A percentile compares a stretch with the other conserved stretches of the same genome.
Conservation (phyloP, 2,329 filamentous ascomycete species). For the Trichoderma pleuroti region DNA sequence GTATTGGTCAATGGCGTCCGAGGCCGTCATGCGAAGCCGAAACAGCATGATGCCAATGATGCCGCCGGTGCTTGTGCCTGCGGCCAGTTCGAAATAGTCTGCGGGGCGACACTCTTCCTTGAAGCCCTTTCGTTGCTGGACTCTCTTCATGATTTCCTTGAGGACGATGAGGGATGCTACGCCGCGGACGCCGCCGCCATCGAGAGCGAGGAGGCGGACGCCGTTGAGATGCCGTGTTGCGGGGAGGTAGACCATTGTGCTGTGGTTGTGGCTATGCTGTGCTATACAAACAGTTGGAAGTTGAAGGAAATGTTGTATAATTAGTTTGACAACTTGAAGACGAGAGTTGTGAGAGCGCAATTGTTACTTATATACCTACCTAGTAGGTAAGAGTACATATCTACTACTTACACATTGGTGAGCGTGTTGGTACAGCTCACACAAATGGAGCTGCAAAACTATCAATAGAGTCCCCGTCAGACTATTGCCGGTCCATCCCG, state of each 20-base stretch:
- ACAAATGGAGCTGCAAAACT: background rate
- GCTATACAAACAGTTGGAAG: background rate
- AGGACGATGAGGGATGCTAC: conserved; percentile 3
- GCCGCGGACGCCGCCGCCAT: conserved; percentile 11
- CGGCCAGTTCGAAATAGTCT: conserved; percentile 8
- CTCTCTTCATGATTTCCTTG: conserved; percentile 12
- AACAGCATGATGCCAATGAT: conserved; percentile 16
- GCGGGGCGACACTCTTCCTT: conserved; percentile 8
- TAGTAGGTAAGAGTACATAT: background rate
- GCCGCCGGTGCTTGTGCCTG: conserved; percentile 4
- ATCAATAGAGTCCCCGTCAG: background rate
- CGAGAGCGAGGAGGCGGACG: conserved; percentile 10
- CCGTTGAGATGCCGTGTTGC: conserved; percentile 9
- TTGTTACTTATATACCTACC: background rate
- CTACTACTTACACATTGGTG: background rate
- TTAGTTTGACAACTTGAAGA: background rate
- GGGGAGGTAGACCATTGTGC: conserved; percentile 7
- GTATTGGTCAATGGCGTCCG: background rate
- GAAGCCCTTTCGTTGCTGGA: background rate
- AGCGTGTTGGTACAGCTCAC: background rate
- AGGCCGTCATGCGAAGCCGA: conserved; percentile 14
- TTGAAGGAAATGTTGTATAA: background rate
- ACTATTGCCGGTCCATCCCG: conserved; percentile 11
- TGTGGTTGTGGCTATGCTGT: background rate
- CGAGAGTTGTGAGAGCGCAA: background rate